Evolutionary conservation across 495 filamentous ascomycete species (phyloP), one percentile per base, ranked within the genome.

Genomic region (Annulohypoxylon nitens): DNA sequence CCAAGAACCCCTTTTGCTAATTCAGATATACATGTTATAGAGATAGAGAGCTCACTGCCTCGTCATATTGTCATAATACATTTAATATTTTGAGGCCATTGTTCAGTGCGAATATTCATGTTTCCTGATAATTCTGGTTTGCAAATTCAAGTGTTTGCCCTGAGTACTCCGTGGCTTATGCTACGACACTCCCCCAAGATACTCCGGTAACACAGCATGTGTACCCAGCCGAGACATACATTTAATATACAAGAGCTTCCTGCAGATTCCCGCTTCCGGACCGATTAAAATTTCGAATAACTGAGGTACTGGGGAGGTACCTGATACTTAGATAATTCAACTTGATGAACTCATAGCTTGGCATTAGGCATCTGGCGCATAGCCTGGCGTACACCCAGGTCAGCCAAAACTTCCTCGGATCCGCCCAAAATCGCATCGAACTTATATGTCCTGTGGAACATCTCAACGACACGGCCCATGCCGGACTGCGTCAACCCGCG

Each of bases 341-440:
- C 30, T 6, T 3, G 25, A 23, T 23, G 20, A 23, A 4, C 50
- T 72, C 88, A 95, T 76, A 97, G 79, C 86, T 94, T 93, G 20
- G 91, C 88, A 83, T 95, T 95, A 37, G 93, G 93, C 84, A 96
- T 93, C 61, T 86, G 86, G 83, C 90, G 93, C 83, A 94, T 86
- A 9, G 93, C 93, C 83, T 95, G 93, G 64, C 92, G 84, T 1
- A 96, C 93, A 16, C 93, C 93, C 62, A 96, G 78, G 80, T 97
- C 93, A 3, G 88, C 92, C 61, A 97, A 79, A 62, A 96, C 90
- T 82, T 96, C 93, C 81, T 97, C 93, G 11, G 93, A 90, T 2
- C 93, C 93, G 58, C 93, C 93, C 4, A 97, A 81, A 69, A 97
- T 95, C 12, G 93, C 89, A 80, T 97, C 93, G 75, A 96, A 96